Evolutionary conservation across 208 protist genomes (phyloP), one percentile per base, ranked within the genome.

Genomic region (Trypanosoma cruzi): DNA sequence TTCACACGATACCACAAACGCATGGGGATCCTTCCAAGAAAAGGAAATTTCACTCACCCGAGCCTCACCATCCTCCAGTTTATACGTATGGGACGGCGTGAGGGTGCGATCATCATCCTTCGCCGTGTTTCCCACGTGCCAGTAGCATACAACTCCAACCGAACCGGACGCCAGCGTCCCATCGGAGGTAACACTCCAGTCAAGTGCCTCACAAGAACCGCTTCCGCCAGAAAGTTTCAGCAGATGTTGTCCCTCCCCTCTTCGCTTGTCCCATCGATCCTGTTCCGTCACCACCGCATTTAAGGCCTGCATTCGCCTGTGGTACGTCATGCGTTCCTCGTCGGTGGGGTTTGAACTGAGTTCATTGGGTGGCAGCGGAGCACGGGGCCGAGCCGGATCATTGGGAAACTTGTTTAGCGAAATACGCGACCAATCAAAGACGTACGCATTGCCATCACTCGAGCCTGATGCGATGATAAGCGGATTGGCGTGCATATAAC

Each of bases 351-450:
- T 81, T 24, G 40, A 60, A 60, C 77, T 93, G 22, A 90, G 81
- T 66, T 92, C 93, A 70, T 95, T 94, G 20, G 93, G 87, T 49
- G 90, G 93, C 34, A 97, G 81, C n/a, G 90, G 90, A 3, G 88
- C 90, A 16, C 88, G 85, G 1, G 93, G 93, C 1, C 93, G 86
- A 16, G 84, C 78, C 6, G 93, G 93, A 73, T 97, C 88, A 71
- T 97, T 97, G 0, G 93, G 93, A 68, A 90, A 94, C 60, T 83
- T 80, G 54, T 90, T 89, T 11, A 96, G 78, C 29, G 90, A 85
- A 44, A 97, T 86, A 0, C 84, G 77, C 50, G 90, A 94, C 89
- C 90, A 95, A 77, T 97, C 93, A 73, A 97, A 95, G 22, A 97
- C 76, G 72, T 97, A 97, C 16, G 81, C 67, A 75, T 84, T 82